These are phyloP conservation scores for Arthrinium puccinioides DNA, from an alignment of 2,329 filamentous ascomycete species.

Conservation along the genomic window DNA sequence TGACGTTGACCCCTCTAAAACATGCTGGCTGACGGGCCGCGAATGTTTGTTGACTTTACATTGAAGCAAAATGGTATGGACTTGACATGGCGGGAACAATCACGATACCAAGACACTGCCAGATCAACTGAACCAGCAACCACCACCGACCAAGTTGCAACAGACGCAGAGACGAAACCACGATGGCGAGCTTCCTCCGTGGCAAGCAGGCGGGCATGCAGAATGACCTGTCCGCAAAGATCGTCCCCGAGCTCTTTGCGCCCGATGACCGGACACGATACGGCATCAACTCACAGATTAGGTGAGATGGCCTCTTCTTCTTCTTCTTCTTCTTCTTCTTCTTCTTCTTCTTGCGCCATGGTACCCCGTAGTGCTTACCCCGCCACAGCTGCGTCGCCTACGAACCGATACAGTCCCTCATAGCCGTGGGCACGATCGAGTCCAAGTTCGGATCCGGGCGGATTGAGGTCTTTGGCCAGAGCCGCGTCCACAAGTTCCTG, in stretches of 20 bases:
- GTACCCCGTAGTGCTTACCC: neutral
- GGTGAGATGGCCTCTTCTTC: no score
- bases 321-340: no score
- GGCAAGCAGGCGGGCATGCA: conserved; percentile 91
- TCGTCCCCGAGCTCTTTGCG: conserved; percentile 70
- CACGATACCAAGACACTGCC: neutral
- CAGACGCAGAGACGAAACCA: conserved; percentile 5
- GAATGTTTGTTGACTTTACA: neutral
- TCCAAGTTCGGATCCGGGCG: conserved; percentile 79
- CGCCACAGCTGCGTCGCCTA: conserved; percentile 72
- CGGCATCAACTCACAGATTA: conserved; percentile 72
- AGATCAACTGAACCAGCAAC: neutral
- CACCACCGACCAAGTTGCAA: neutral
- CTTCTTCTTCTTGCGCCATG: no score
- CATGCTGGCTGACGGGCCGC: neutral
- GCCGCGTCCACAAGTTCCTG: conserved; percentile 70
- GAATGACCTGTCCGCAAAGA: conserved; percentile 78
- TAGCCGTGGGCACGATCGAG: conserved; percentile 86
- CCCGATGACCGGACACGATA: conserved; percentile 79
- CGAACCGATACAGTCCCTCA: conserved; percentile 86
- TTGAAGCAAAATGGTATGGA: neutral
- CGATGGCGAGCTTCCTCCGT: conserved; percentile 81
- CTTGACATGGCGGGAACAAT: neutral
- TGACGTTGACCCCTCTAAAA: neutral
- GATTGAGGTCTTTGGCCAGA: conserved; percentile 82